These are phyloP conservation scores for Papilionanthe hybrid DNA, from an alignment of 116 monocot species.

Conservation along the genomic window DNA sequence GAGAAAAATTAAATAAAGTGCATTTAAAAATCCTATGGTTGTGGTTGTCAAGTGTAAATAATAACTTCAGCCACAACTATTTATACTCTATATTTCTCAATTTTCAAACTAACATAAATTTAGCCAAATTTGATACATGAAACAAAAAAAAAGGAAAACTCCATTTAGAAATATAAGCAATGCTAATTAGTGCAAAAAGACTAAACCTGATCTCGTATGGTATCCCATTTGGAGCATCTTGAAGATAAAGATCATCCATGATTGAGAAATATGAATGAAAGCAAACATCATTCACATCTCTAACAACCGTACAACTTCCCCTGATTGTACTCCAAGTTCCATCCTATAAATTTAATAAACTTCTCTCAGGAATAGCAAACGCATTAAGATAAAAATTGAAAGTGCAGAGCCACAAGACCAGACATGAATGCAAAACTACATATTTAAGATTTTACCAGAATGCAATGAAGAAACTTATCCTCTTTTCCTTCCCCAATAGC, in stretches of 20 bases:
- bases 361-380: constrained; percentile 1
- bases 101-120: neutral
- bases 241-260: constrained; percentile 71
- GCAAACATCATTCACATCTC: constrained; percentile 77
- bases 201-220: constrained; percentile 82
- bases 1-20: no score
- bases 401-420: neutral
- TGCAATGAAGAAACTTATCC: constrained; percentile 61
- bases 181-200: constrained; percentile 5
- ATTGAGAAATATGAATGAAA: constrained; percentile 89
- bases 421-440: neutral
- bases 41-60: neutral
- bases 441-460: constrained; percentile 39
- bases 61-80: neutral
- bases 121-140: neutral
- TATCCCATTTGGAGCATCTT: constrained; percentile 47
- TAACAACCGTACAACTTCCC: constrained; percentile 67
- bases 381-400: neutral
- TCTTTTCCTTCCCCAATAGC: constrained; percentile 91
- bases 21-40: neutral
- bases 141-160: neutral
- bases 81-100: neutral
- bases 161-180: neutral
- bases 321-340: constrained; percentile 88
- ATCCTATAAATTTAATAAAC: constrained; percentile 44